Percentiles rank a stretch among this genome's conserved stretches.
phyloP scores from a whole-genome alignment of 306 rosid species.

The Cicer bijugum region DNA sequence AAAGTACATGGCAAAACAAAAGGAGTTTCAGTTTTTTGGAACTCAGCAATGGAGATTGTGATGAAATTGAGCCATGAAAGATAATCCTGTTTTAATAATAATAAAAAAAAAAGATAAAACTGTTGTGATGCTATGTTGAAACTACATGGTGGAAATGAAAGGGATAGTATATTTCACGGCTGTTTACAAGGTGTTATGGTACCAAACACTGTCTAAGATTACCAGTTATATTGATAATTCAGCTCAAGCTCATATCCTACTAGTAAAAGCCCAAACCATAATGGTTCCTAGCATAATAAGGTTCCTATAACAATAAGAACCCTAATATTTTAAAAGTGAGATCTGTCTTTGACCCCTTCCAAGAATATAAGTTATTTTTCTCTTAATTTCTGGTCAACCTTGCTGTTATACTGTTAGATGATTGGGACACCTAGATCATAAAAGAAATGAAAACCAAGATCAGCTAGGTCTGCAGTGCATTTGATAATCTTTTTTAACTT shows the following conservation, averaged over 20 bases:
- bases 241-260: slow-evolving; percentile 1
- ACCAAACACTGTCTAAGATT: neutral
- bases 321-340: slow-evolving; percentile 14
- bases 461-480: slow-evolving; percentile 2
- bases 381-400: slow-evolving; percentile 1
- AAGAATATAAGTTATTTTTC: neutral
- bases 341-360: slow-evolving; percentile 30
- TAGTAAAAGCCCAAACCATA: slow-evolving; percentile 11
- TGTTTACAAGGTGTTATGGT: slow-evolving; percentile 31
- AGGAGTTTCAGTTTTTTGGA: neutral
- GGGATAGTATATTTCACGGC: neutral
- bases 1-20: too few species aligned
- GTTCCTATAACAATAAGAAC: slow-evolving; percentile 26
- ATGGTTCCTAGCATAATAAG: slow-evolving; percentile 4
- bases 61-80: neutral
- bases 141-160: neutral
- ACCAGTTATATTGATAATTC: slow-evolving; percentile 4
- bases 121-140: neutral
- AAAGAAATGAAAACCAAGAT: slow-evolving; percentile 12
- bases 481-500: neutral
- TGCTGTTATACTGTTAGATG: slow-evolving; percentile 15
- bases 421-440: slow-evolving; percentile 16
- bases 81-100: neutral
- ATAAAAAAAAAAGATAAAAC: neutral
- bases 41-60: neutral